Conservation (phyloP, 805 yeast genomes). For the Lipomyces yamanashiensis region DNA sequence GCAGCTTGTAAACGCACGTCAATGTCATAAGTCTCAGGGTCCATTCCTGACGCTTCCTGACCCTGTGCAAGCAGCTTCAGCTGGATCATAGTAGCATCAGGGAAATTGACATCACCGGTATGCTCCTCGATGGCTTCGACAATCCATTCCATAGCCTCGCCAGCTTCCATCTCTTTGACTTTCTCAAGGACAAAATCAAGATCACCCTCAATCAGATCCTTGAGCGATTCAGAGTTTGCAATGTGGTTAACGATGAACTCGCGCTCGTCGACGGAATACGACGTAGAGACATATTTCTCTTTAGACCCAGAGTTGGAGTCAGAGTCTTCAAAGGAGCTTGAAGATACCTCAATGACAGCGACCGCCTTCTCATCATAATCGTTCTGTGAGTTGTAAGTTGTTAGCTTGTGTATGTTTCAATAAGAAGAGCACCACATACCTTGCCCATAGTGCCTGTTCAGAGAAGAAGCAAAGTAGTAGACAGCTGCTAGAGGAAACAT, state of each 20-base stretch:
- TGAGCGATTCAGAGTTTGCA: conserved; percentile 4
- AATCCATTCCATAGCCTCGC: conserved; percentile 15
- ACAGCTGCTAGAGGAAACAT: too few relatives aligned
- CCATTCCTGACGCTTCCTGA: conserved; percentile 16
- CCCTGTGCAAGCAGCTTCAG: conserved; percentile 36
- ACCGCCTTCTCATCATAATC: conserved; percentile 13
- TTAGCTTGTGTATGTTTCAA: too few relatives aligned
- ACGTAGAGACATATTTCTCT: conserved; percentile 9
- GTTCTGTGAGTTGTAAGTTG: neutral
- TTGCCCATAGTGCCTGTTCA: too few relatives aligned
- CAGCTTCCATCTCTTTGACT: conserved; percentile 5
- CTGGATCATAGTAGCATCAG: conserved; percentile 46
- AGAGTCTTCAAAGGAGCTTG: conserved; percentile 9
- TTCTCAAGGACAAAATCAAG: conserved; percentile 14
- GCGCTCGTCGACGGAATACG: conserved; percentile 13
- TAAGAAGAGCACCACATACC: too few relatives aligned
- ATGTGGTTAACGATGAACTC: conserved; percentile 13
- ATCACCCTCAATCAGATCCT: conserved; percentile 14
- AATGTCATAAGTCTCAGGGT: conserved; percentile 14
- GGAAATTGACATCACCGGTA: conserved; percentile 53
- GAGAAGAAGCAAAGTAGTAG: too few relatives aligned
- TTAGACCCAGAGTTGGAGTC: conserved; percentile 7
- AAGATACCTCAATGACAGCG: neutral
- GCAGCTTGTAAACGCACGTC: conserved; percentile 24
- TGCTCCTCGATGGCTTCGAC: conserved; percentile 39